These are phyloP conservation scores for Neofusicoccum cordaticola DNA, from an alignment of 2,329 filamentous ascomycete genomes.

Conservation along the genomic window DNA sequence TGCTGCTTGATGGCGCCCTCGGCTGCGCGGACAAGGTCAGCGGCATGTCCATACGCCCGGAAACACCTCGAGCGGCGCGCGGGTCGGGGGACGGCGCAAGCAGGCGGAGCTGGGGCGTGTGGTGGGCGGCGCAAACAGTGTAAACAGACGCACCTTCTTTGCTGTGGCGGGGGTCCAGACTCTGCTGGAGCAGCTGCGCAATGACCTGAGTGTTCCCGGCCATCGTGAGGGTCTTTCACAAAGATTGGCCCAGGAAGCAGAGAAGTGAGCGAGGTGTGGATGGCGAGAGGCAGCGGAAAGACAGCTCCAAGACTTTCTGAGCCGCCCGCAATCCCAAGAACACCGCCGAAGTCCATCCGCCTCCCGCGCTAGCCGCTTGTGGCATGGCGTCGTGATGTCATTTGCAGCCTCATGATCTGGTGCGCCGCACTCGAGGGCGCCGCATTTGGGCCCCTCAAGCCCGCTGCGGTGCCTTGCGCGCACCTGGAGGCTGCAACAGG, in stretches of 20 bases:
- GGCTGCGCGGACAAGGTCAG: constrained; percentile 55
- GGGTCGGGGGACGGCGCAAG: neutral
- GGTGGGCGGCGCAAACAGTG: constrained; percentile 19
- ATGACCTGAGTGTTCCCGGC: constrained; percentile 61
- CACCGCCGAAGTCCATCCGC: neutral
- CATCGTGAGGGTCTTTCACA: constrained; percentile 43
- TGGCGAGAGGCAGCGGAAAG: neutral
- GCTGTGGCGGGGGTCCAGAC: constrained; percentile 81
- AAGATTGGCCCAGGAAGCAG: constrained; percentile 1
- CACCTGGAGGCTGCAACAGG: no score
- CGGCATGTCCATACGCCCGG: neutral
- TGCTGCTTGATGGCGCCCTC: constrained; percentile 76
- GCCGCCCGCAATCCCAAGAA: neutral
- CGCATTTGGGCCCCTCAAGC: no score
- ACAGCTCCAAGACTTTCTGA: constrained; percentile 17
- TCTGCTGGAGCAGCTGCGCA: constrained; percentile 84
- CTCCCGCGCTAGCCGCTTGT: neutral
- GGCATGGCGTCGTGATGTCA: constrained; percentile 8
- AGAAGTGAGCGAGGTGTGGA: neutral
- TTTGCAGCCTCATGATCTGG: neutral
- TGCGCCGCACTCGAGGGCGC: no score
- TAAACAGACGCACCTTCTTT: constrained; percentile 69
- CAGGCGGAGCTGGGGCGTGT: neutral
- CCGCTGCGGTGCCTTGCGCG: no score
- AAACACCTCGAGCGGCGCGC: no score